Evolutionary conservation across 495 filamentous ascomycete genomes (phyloP).

Genomic region (Pyrenopolyporus hunteri): DNA sequence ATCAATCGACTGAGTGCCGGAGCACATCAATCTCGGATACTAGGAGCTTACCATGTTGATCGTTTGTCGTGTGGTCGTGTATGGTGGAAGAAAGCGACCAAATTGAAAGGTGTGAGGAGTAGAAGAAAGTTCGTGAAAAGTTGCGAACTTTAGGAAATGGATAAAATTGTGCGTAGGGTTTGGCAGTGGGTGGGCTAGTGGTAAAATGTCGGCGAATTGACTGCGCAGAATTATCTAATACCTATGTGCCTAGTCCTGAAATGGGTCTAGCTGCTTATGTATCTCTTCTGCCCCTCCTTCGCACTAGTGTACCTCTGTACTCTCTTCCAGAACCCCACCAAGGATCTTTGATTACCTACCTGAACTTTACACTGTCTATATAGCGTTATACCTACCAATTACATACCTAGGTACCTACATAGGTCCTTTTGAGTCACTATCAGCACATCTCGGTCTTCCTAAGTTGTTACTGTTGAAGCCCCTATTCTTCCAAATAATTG

Average conservation of each 20-base stretch:
- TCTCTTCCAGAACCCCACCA: conserved; percentile 17
- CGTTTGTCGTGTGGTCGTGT: conserved; percentile 40
- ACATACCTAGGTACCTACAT: too few relatives aligned
- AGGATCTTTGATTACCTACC: conserved; percentile 22
- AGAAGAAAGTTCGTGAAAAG: conserved; percentile 30
- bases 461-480: too few relatives aligned
- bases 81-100: conserved; percentile 24
- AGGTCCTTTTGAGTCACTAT: conserved; percentile 19
- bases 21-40: conserved; percentile 35
- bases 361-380: not conserved
- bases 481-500: too few relatives aligned
- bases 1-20: conserved; percentile 29
- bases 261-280: too few relatives aligned
- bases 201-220: conserved; percentile 35
- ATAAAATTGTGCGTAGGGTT: conserved; percentile 37
- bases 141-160: conserved; percentile 14
- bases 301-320: conserved; percentile 17
- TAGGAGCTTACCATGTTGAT: conserved; percentile 55
- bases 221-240: not conserved
- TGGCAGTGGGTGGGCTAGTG: conserved; percentile 13
- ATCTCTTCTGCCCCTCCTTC: conserved; percentile 28
- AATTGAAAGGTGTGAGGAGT: conserved; percentile 34
- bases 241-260: not conserved
- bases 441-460: not conserved
- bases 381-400: too few relatives aligned